phyloP scores from a whole-genome alignment of 306 rosid genomes.

The Lithocarpus polystachyus region DNA sequence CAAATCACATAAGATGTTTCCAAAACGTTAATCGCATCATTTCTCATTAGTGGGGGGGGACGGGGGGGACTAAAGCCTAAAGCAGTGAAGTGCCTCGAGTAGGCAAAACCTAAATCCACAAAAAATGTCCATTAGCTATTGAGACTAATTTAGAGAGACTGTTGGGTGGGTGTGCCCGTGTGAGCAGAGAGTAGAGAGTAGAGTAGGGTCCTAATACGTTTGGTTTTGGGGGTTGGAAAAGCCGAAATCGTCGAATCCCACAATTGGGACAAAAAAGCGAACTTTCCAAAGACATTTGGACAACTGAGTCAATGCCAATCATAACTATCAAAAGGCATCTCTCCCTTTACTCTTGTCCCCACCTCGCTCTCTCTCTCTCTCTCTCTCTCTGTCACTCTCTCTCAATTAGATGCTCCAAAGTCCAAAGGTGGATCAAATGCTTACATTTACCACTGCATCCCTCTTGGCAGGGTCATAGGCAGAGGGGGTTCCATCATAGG shows the following conservation, averaged over 20 bases:
- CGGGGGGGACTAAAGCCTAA: background rate
- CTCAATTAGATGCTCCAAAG: slow-evolving; percentile 16
- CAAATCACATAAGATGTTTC: slow-evolving; percentile 21
- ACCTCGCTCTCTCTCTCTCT: background rate
- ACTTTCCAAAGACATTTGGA: slow-evolving; percentile 87
- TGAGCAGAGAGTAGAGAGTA: no score
- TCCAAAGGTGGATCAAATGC: background rate
- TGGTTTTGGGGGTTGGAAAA: slow-evolving; percentile 26
- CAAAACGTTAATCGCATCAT: slow-evolving; percentile 22
- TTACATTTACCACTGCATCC: background rate
- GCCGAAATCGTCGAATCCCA: slow-evolving; percentile 35
- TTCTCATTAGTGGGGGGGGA: slow-evolving; percentile 17
- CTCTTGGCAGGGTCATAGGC: no score
- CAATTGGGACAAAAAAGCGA: slow-evolving; percentile 47
- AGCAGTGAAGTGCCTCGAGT: slow-evolving; percentile 18
- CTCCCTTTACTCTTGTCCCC: slow-evolving; percentile 10
- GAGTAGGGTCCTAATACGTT: background rate
- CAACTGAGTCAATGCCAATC: slow-evolving; percentile 93
- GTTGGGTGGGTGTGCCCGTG: no score
- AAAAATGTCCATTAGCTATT: slow-evolving; percentile 20
- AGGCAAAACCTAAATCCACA: slow-evolving; percentile 30
- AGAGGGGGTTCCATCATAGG: no score
- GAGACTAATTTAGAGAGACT: background rate
- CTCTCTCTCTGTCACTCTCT: slow-evolving; percentile 5
- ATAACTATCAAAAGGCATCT: slow-evolving; percentile 62